A percentile compares a stretch with the other conserved stretches of the same genome.
Evolutionary conservation across 495 filamentous ascomycete species (phyloP).

Genomic region (Daldinia loculata): DNA sequence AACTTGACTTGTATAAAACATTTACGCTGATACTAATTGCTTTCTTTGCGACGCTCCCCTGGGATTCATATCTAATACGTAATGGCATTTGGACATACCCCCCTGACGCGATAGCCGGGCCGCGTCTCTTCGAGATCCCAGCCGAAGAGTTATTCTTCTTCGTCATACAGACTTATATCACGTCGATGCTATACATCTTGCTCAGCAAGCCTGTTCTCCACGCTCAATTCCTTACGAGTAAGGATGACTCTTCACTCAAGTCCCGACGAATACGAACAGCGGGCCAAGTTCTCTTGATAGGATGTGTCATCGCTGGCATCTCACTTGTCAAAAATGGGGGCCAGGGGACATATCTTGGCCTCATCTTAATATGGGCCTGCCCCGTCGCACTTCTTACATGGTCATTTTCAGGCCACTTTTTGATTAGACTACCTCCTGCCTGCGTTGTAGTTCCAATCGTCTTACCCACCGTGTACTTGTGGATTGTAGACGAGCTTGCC

Average conservation of each 20-base stretch:
- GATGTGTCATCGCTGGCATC: slow-evolving; percentile 49
- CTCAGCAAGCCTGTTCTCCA: slow-evolving; percentile 69
- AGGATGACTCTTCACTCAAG: slow-evolving; percentile 36
- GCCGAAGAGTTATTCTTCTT: slow-evolving; percentile 78
- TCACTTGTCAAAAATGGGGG: slow-evolving; percentile 53
- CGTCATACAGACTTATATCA: slow-evolving; percentile 77
- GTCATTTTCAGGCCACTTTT: slow-evolving; percentile 66
- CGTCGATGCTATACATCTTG: slow-evolving; percentile 69
- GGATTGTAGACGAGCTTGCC: slow-evolving; percentile 71
- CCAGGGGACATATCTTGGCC: slow-evolving; percentile 66
- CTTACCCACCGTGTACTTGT: slow-evolving; percentile 71
- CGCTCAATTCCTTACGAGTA: slow-evolving; percentile 59
- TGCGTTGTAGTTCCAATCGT: slow-evolving; percentile 64
- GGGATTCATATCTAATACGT: slow-evolving; percentile 75
- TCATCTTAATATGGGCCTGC: slow-evolving; percentile 72
- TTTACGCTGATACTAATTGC: slow-evolving; percentile 63
- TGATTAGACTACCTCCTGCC: slow-evolving; percentile 61
- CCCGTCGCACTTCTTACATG: slow-evolving; percentile 70
- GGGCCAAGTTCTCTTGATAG: slow-evolving; percentile 55
- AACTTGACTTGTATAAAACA: slow-evolving; percentile 66
- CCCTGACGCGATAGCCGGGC: slow-evolving; percentile 63
- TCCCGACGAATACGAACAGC: slow-evolving; percentile 26
- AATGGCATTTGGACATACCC: slow-evolving; percentile 75
- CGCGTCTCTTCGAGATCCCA: slow-evolving; percentile 65
- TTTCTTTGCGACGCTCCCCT: slow-evolving; percentile 69